Conservation (phyloP, 2,329 filamentous ascomycete genomes). For the Aspergillus terreus region DNA sequence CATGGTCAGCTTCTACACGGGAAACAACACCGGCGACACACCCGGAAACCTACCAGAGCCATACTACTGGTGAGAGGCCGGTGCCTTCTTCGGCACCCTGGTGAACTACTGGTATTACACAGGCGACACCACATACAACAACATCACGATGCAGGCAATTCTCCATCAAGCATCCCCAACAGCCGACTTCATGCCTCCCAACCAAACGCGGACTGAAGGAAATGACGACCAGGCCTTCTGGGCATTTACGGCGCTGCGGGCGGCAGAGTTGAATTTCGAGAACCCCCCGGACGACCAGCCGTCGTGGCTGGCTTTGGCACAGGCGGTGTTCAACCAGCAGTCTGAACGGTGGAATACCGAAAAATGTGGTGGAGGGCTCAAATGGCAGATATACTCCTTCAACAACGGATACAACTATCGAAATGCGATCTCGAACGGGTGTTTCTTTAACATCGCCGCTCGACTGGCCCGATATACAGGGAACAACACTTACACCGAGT, state of each 20-base stretch:
- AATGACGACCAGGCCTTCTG: constrained; percentile 60
- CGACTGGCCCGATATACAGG: constrained; percentile 30
- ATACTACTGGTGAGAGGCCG: constrained; percentile 60
- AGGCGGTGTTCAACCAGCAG: constrained; percentile 78
- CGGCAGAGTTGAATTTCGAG: constrained; percentile 45
- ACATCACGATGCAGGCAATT: constrained; percentile 33
- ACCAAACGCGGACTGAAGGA: constrained; percentile 41
- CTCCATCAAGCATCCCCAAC: constrained; percentile 35
- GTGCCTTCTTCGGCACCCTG: constrained; percentile 46
- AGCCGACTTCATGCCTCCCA: constrained; percentile 38
- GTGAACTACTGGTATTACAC: constrained; percentile 44
- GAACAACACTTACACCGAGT: constrained; percentile 44
- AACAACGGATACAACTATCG: constrained; percentile 32
- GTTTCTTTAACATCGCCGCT: constrained; percentile 29
- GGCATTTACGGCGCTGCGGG: constrained; percentile 54
- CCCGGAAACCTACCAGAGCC: constrained; percentile 50
- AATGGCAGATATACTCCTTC: constrained; percentile 31
- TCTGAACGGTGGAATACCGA: constrained; percentile 64
- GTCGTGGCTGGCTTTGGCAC: constrained; percentile 72
- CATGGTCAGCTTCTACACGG: constrained; percentile 50
- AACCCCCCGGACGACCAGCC: constrained; percentile 49
- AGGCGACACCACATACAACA: constrained; percentile 38
- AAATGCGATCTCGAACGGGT: constrained; percentile 31
- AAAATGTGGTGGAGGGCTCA: constrained; percentile 67
- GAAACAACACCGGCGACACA: constrained; percentile 43